Percentiles rank a stretch among this genome's conserved stretches.
These are phyloP conservation scores for Globisporangium cylindrosporum DNA, from an alignment of 352 stramenopile species.

Conservation along the genomic window DNA sequence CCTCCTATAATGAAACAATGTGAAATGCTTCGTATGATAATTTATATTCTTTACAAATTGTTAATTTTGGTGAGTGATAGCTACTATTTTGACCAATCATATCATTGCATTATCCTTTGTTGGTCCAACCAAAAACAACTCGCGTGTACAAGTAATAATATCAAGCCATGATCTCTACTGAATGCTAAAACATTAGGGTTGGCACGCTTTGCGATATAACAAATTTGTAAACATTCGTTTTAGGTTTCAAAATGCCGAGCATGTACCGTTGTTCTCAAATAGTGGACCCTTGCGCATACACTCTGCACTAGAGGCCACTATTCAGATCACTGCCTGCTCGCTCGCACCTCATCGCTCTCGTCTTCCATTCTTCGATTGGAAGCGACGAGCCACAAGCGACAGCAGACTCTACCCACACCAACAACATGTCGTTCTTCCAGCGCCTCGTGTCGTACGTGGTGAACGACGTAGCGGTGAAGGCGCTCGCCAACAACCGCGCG, in stretches of 20 bases:
- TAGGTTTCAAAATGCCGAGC: neutral
- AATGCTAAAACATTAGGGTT: too few relatives aligned
- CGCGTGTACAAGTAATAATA: too few relatives aligned
- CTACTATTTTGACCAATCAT: too few relatives aligned
- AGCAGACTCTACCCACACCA: neutral
- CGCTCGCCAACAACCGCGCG: slow-evolving; percentile 70
- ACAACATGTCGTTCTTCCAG: slow-evolving; percentile 77
- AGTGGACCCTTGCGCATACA: neutral
- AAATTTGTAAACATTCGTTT: too few relatives aligned
- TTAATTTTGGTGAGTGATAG: too few relatives aligned
- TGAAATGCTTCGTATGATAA: too few relatives aligned
- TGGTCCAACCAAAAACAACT: too few relatives aligned
- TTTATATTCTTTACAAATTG: too few relatives aligned
- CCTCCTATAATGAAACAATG: too few relatives aligned
- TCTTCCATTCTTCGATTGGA: slow-evolving; percentile 2
- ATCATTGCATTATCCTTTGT: too few relatives aligned
- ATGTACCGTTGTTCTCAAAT: neutral
- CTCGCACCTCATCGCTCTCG: neutral
- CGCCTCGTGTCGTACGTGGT: slow-evolving; percentile 77
- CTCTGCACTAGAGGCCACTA: neutral
- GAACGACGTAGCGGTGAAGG: slow-evolving; percentile 85
- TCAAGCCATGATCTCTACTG: too few relatives aligned
- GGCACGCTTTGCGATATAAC: too few relatives aligned
- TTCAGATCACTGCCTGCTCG: neutral
- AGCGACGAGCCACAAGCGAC: neutral